Percentiles rank a stretch among this genome's conserved stretches.
phyloP scores from a whole-genome alignment of 371 early-diverging fungal species.

The Rhizomucor pusillus region DNA sequence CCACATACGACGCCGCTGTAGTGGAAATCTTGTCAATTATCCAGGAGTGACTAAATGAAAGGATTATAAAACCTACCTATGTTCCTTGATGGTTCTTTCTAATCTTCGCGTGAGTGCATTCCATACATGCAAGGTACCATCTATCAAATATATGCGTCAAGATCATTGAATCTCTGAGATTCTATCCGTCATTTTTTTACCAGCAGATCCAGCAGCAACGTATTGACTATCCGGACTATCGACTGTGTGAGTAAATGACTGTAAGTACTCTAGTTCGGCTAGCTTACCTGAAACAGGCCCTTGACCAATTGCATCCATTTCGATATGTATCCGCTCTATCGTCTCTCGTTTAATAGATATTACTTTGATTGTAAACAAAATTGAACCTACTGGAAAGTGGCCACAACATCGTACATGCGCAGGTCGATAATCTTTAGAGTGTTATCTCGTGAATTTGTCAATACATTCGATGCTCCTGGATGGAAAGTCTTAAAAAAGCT shows the following conservation, averaged over 20 bases:
- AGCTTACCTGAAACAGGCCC: conserved; percentile 74
- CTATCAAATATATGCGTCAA: conserved; percentile 26
- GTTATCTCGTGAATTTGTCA: conserved; percentile 94
- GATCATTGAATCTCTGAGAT: background rate
- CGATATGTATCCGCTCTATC: conserved; percentile 75
- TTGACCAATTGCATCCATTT: conserved; percentile 85
- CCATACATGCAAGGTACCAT: conserved; percentile 81
- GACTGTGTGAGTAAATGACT: background rate
- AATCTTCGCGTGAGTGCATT: conserved; percentile 53
- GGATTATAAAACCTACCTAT: conserved; percentile 37
- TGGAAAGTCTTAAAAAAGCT: no score
- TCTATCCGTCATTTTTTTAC: conserved; percentile 25
- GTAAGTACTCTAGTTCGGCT: background rate
- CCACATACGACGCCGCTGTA: conserved; percentile 51
- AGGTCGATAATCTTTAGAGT: conserved; percentile 83
- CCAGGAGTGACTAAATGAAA: background rate
- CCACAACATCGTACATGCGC: conserved; percentile 71
- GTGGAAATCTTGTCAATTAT: conserved; percentile 5
- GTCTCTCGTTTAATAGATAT: no score
- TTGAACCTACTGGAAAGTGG: conserved; percentile 56
- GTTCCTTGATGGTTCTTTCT: conserved; percentile 49
- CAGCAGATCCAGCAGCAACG: conserved; percentile 77
- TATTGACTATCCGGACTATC: conserved; percentile 83
- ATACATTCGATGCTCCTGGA: conserved; percentile 64
- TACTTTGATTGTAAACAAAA: no score